Evolutionary conservation across 345 rosid genomes (phyloP).

Genomic region (Citrus mangshanensis): DNA sequence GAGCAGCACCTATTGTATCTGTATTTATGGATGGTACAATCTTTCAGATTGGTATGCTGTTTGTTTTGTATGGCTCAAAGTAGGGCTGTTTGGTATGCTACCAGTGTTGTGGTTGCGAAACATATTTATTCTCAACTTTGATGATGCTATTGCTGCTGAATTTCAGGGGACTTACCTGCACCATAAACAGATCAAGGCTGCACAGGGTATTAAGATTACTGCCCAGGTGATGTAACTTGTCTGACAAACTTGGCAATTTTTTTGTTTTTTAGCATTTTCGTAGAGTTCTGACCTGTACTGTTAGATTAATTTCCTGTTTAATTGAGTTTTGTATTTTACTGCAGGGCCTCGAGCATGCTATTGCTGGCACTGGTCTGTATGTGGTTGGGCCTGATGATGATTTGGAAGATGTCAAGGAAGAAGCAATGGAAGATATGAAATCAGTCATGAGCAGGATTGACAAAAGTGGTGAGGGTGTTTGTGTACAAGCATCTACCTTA

Average conservation of each 20-base stretch:
- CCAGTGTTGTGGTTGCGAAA: not conserved
- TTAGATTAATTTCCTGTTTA: conserved; percentile 4
- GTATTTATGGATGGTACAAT: not conserved
- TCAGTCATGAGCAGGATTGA: conserved; percentile 85
- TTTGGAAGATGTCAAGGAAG: conserved; percentile 64
- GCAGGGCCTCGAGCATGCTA: conserved; percentile 92
- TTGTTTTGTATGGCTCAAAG: not conserved
- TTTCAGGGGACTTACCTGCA: conserved; percentile 84
- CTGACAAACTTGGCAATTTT: not conserved
- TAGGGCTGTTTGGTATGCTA: not conserved
- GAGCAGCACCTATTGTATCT: not conserved
- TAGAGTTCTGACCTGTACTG: not conserved
- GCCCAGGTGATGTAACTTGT: conserved; percentile 61
- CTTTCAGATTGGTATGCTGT: not conserved
- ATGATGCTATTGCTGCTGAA: conserved; percentile 21
- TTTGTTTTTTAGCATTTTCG: not conserved
- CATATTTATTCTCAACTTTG: not conserved
- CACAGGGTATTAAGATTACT: conserved; percentile 89
- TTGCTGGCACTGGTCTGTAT: conserved; percentile 89
- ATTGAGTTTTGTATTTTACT: conserved; percentile 8
- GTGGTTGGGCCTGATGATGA: conserved; percentile 80
- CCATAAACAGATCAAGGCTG: conserved; percentile 90
- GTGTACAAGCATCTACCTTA: conserved; percentile 91
- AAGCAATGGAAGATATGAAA: conserved; percentile 82
- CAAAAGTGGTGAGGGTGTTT: conserved; percentile 88